Conservation (phyloP, 306 rosid species). For the Quercus berberidifolia region DNA sequence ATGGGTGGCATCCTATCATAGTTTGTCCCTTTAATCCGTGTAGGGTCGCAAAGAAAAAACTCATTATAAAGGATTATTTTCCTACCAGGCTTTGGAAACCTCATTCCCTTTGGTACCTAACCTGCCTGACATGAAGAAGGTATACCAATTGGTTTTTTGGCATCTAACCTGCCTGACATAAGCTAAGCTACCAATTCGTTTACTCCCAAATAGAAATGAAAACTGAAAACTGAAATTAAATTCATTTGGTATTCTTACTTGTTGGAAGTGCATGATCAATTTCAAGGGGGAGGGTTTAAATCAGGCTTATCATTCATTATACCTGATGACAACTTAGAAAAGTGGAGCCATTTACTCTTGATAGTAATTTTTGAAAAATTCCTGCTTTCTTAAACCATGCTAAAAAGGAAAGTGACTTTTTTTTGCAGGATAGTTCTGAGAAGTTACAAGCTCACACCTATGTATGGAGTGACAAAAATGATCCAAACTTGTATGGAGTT, state of each 20-base stretch:
- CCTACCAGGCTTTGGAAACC: not conserved
- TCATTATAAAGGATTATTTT: not conserved
- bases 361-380: not conserved
- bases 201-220: not conserved
- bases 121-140: not conserved
- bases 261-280: not conserved
- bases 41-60: not conserved
- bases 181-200: not conserved
- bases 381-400: conserved; percentile 1
- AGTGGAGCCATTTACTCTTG: not conserved
- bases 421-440: conserved; percentile 59
- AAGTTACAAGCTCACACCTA: conserved; percentile 47
- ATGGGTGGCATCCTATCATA: no score
- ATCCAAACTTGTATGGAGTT: conserved; percentile 70
- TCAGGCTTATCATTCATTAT: not conserved
- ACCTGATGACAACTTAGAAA: not conserved
- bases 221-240: not conserved
- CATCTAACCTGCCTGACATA: not conserved
- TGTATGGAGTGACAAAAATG: conserved; percentile 68
- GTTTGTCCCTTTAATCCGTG: not conserved
- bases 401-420: not conserved
- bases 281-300: not conserved
- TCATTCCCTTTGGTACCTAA: not conserved
- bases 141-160: not conserved
- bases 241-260: not conserved